A percentile compares a stretch with the other conserved stretches of the same genome.
Evolutionary conservation across 1,139 yeast species (phyloP).

Genomic region (Yamadazyma kanchanaburiensis): DNA sequence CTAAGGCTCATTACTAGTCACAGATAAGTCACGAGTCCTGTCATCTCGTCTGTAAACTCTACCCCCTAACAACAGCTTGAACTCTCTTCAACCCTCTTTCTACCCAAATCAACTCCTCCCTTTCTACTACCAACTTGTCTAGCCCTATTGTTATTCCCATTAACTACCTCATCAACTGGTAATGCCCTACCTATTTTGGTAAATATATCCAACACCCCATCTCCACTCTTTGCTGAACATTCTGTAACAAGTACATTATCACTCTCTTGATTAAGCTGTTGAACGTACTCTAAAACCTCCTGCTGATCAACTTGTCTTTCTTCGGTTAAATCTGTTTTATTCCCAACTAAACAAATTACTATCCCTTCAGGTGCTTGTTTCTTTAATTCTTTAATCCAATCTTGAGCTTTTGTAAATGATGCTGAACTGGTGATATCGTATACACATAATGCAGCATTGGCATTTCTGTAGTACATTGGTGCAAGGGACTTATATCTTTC

Average conservation of each 20-base stretch:
- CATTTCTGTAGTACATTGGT: constrained; percentile 49
- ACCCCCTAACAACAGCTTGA: constrained; percentile 29
- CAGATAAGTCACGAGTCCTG: too few relatives aligned
- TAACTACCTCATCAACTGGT: constrained; percentile 40
- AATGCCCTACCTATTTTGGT: constrained; percentile 40
- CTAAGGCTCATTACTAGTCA: too few relatives aligned
- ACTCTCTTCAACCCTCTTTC: constrained; percentile 21
- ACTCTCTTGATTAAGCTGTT: constrained; percentile 25
- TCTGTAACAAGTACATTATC: constrained; percentile 31
- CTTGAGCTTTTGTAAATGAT: constrained; percentile 84
- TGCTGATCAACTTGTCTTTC: constrained; percentile 44
- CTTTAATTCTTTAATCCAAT: constrained; percentile 94
- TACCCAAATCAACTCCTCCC: constrained; percentile 39
- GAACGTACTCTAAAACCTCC: constrained; percentile 35
- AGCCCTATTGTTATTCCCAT: constrained; percentile 21
- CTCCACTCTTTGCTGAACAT: constrained; percentile 48
- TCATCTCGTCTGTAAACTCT: too few relatives aligned
- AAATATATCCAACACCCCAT: constrained; percentile 44
- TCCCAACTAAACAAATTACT: constrained; percentile 85
- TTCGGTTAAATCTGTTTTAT: constrained; percentile 69
- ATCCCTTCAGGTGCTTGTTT: constrained; percentile 85
- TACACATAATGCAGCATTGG: constrained; percentile 37
- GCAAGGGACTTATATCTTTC: constrained; percentile 46
- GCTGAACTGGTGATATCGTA: constrained; percentile 39
- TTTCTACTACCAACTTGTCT: constrained; percentile 18